phyloP scores from a whole-genome alignment of 1,139 yeast genomes.

The Zygosaccharomyces sapae region DNA sequence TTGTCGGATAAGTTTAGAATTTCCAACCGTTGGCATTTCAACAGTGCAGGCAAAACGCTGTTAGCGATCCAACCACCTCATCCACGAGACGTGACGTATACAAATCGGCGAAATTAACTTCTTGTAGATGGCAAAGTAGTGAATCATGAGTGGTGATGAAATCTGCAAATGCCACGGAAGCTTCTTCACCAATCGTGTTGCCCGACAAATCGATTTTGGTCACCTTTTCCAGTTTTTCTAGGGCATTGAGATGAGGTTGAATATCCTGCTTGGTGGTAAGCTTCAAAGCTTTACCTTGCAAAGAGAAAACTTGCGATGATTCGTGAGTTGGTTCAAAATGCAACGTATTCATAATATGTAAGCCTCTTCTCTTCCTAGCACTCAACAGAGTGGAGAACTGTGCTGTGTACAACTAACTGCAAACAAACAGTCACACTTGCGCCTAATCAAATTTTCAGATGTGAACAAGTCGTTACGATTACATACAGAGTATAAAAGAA shows the following conservation, averaged over 20 bases:
- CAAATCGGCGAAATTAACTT: conserved; percentile 81
- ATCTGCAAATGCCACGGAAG: conserved; percentile 67
- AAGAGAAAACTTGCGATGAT: conserved; percentile 44
- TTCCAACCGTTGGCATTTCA: conserved; percentile 61
- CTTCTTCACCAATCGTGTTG: conserved; percentile 89
- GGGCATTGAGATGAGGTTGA: conserved; percentile 55
- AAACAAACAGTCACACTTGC: not conserved
- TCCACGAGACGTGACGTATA: conserved; percentile 93
- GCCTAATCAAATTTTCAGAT: not conserved
- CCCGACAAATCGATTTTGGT: conserved; percentile 78
- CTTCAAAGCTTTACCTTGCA: conserved; percentile 75
- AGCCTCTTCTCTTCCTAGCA: too few species aligned
- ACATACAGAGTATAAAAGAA: not conserved
- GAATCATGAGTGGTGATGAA: conserved; percentile 43
- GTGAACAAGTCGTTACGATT: conserved; percentile 3
- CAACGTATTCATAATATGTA: conserved; percentile 39
- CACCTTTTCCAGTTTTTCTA: conserved; percentile 43
- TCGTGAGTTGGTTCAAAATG: conserved; percentile 36
- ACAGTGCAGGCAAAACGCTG: conserved; percentile 65
- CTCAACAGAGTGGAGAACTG: too few species aligned
- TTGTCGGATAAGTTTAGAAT: conserved; percentile 86
- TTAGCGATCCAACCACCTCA: conserved; percentile 85
- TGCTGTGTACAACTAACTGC: too few species aligned
- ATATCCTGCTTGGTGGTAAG: conserved; percentile 72
- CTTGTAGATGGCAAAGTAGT: conserved; percentile 51